Conservation (phyloP, 495 filamentous ascomycete species). For the Filosporella fistucella region DNA sequence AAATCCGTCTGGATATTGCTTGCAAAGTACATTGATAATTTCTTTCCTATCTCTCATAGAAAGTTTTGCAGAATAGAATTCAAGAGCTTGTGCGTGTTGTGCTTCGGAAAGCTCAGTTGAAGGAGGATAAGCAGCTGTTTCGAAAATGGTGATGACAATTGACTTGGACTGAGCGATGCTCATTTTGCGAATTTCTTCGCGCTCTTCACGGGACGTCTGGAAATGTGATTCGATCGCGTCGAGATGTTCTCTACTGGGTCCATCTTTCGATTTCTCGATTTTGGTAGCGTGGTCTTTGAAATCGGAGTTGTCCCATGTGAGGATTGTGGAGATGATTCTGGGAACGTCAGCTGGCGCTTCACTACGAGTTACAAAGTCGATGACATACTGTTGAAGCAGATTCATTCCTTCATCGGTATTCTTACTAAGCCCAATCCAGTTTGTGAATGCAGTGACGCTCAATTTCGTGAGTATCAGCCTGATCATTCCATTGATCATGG, state of each 20-base stretch:
- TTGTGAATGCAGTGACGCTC: slow-evolving; percentile 54
- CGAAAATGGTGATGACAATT: slow-evolving; percentile 46
- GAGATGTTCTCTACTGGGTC: slow-evolving; percentile 42
- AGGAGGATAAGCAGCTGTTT: slow-evolving; percentile 33
- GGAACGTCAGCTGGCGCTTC: neutral
- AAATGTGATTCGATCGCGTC: slow-evolving; percentile 44
- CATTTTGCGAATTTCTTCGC: slow-evolving; percentile 37
- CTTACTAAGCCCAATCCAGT: slow-evolving; percentile 59
- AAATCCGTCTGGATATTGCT: slow-evolving; percentile 52
- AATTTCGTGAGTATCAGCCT: slow-evolving; percentile 60
- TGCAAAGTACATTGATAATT: slow-evolving; percentile 52
- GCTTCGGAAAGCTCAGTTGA: slow-evolving; percentile 33
- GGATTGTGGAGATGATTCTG: slow-evolving; percentile 58
- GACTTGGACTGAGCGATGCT: slow-evolving; percentile 27
- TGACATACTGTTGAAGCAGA: slow-evolving; percentile 44
- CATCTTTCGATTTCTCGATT: slow-evolving; percentile 45
- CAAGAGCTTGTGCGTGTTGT: slow-evolving; percentile 49
- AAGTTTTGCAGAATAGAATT: slow-evolving; percentile 54
- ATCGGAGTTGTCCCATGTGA: slow-evolving; percentile 56
- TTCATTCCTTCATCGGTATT: slow-evolving; percentile 65
- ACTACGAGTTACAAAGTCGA: slow-evolving; percentile 13
- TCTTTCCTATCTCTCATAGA: slow-evolving; percentile 58
- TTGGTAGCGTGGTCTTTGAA: slow-evolving; percentile 47
- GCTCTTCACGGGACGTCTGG: slow-evolving; percentile 36
- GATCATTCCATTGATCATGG: slow-evolving; percentile 63